A percentile compares a stretch with the other conserved stretches of the same genome.
These are phyloP conservation scores for Testicularia cyperi DNA, from an alignment of 1,284 basidiomycete genomes.

Conservation along the genomic window DNA sequence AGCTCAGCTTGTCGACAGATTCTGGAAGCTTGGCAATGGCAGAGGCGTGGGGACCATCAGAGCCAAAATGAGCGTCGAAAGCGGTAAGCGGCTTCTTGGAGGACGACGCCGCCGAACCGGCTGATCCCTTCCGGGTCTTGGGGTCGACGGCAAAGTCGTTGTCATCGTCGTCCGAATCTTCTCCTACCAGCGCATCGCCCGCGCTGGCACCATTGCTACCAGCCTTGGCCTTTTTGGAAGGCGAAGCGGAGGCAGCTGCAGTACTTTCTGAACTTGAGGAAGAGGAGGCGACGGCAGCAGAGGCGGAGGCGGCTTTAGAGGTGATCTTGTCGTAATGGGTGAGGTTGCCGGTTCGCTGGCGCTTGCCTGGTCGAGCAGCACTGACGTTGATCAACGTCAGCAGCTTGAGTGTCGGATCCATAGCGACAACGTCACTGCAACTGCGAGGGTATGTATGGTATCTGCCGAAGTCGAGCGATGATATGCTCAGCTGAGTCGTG, in stretches of 20 bases:
- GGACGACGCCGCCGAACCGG: background rate
- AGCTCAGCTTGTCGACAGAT: constrained; percentile 14
- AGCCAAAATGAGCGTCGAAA: constrained; percentile 38
- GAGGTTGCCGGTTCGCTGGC: constrained; percentile 57
- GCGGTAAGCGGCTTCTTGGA: constrained; percentile 20
- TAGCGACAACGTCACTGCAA: too few species aligned
- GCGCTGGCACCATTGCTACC: background rate
- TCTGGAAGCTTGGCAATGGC: constrained; percentile 32
- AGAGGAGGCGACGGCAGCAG: constrained; percentile 9
- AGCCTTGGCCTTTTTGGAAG: background rate
- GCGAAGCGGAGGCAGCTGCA: background rate
- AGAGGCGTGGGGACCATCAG: constrained; percentile 32
- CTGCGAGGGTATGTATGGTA: too few species aligned
- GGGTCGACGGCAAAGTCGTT: constrained; percentile 1
- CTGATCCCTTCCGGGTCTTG: too few species aligned
- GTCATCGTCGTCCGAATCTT: constrained; percentile 33
- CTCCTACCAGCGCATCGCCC: constrained; percentile 11
- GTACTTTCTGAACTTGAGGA: constrained; percentile 5
- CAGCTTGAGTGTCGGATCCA: constrained; percentile 64
- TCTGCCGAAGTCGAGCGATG: too few species aligned
- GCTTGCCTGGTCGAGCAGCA: constrained; percentile 66
- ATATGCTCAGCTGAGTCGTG: too few species aligned
- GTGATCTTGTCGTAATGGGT: constrained; percentile 33
- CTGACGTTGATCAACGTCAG: constrained; percentile 92
- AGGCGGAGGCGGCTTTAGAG: constrained; percentile 23